These are phyloP conservation scores for Magnolia kwangsiensis DNA, from an alignment of 164 flowering plant species.

Conservation along the genomic window DNA sequence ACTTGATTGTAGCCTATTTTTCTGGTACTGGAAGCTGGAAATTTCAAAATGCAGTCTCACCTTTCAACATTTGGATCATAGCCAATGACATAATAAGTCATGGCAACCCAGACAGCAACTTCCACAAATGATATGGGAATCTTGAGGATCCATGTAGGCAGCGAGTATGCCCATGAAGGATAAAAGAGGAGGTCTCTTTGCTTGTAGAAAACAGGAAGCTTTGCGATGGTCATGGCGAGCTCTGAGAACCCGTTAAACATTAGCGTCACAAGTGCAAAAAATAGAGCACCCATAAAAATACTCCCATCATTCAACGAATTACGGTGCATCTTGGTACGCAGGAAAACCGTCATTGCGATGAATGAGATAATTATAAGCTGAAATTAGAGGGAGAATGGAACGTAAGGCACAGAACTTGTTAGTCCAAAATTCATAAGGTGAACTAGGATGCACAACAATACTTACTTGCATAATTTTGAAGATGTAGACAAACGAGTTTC, in stretches of 20 bases:
- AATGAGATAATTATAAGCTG: conserved; percentile 11
- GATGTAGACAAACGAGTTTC: conserved; percentile 50
- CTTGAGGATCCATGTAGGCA: conserved; percentile 44
- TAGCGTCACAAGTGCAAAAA: conserved; percentile 3
- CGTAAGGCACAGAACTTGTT: background rate
- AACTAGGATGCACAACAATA: background rate
- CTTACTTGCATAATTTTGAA: conserved; percentile 46
- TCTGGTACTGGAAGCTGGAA: background rate
- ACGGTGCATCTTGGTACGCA: conserved; percentile 14
- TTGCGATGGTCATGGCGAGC: conserved; percentile 18
- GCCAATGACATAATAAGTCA: conserved; percentile 54
- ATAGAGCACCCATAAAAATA: conserved; percentile 14
- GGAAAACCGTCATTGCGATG: conserved; percentile 14
- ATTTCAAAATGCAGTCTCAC: conserved; percentile 17
- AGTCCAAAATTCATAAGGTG: background rate
- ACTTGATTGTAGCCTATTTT: background rate
- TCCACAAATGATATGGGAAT: conserved; percentile 52
- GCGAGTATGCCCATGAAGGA: conserved; percentile 57
- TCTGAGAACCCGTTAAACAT: conserved; percentile 16
- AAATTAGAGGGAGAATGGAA: background rate
- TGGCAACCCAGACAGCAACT: conserved; percentile 43
- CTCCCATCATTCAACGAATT: conserved; percentile 6
- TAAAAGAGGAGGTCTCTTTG: conserved; percentile 50
- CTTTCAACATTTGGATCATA: conserved; percentile 48
- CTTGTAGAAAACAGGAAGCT: conserved; percentile 41